Evolutionary conservation across 2,329 filamentous ascomycete genomes (phyloP), one percentile per base, ranked within the genome.

Genomic region (Xylariaceae sp.): DNA sequence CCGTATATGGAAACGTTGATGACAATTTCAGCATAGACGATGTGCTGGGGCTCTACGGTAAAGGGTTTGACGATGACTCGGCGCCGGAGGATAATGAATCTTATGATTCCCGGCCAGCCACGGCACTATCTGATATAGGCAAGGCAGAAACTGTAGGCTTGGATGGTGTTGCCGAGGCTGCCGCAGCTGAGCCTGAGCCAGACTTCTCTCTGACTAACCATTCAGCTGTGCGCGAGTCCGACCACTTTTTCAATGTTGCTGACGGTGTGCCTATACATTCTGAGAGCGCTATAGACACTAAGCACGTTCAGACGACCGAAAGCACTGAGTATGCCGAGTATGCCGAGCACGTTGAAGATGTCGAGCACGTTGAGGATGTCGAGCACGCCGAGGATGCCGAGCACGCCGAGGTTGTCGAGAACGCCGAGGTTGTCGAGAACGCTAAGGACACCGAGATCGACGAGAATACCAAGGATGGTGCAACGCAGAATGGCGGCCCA

Each of bases 41-140:
- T 73, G 79, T 90, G 52, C 86, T 89, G 71, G 84, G 80, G 66
- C 84, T 85, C 74, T 87, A 86, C 68, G 83, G 85, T 66, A 76
- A 78, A 60, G 83, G 82, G 9, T 86, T 86, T 64, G 74, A 72
- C 53, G 79, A 79, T 64, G 75, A 75, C 47, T 76, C 76, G 5
- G 74, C 72, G 3, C 68, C 72, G 19, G 76, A 79, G 50, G 70
- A 76, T 41, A 69, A 71, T 30, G 64, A 71, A 4, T 68, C 73
- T 27, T 50, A 56, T 34, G 69, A 72, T 42, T 69, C 70, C 4
- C 67, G 68, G 31, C 73, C 73, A 3, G 64, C 65, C n/a, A 72
- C 73, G 34, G 68, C 69, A 42, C 65, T 62, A 52, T 74, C 74
- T 5, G 72, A 73, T n/a, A 62, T 67, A 44, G 70, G 68, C 54